These are phyloP conservation scores for Thalia dealbata DNA, from an alignment of 176 grass and related monocot genomes.

Conservation along the genomic window DNA sequence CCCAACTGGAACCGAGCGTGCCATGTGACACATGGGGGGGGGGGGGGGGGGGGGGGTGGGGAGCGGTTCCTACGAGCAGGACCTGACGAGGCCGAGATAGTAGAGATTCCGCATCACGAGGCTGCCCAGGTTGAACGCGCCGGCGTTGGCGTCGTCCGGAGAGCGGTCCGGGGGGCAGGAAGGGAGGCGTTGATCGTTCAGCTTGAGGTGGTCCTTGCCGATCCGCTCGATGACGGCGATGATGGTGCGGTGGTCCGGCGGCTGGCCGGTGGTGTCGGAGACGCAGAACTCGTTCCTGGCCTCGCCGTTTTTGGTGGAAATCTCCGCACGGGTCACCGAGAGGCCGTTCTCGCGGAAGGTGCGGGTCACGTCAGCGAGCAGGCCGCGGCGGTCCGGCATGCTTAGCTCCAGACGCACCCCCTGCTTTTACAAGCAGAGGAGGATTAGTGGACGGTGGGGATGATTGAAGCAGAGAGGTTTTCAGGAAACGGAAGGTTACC, in stretches of 20 bases:
- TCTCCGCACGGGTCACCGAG: slow-evolving; percentile 81
- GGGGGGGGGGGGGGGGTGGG: too few relatives aligned
- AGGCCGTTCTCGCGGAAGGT: slow-evolving; percentile 96
- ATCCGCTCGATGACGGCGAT: slow-evolving; percentile 60
- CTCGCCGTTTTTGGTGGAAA: slow-evolving; percentile 57
- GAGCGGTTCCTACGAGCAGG: slow-evolving; percentile 2
- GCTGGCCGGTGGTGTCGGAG: slow-evolving; percentile 49
- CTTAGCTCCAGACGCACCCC: slow-evolving; percentile 67
- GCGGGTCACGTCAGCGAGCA: slow-evolving; percentile 87
- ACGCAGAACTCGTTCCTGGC: slow-evolving; percentile 83
- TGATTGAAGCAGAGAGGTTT: neutral
- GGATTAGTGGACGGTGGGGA: neutral
- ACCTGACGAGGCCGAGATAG: slow-evolving; percentile 9
- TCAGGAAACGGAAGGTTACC: too few relatives aligned
- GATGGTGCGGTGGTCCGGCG: slow-evolving; percentile 62
- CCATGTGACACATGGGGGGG: too few relatives aligned
- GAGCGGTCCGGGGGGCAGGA: neutral
- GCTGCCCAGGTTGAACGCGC: slow-evolving; percentile 3
- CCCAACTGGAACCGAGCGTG: neutral
- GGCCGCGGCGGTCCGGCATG: slow-evolving; percentile 60
- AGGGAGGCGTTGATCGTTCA: slow-evolving; percentile 43
- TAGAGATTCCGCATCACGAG: slow-evolving; percentile 14
- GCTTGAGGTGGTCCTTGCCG: slow-evolving; percentile 51
- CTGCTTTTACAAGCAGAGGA: slow-evolving; percentile 20
- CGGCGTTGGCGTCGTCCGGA: neutral